Percentiles rank a stretch among this genome's conserved stretches.
Conservation (phyloP, 2,329 filamentous ascomycete genomes). For the Verticillium alfalfae region DNA sequence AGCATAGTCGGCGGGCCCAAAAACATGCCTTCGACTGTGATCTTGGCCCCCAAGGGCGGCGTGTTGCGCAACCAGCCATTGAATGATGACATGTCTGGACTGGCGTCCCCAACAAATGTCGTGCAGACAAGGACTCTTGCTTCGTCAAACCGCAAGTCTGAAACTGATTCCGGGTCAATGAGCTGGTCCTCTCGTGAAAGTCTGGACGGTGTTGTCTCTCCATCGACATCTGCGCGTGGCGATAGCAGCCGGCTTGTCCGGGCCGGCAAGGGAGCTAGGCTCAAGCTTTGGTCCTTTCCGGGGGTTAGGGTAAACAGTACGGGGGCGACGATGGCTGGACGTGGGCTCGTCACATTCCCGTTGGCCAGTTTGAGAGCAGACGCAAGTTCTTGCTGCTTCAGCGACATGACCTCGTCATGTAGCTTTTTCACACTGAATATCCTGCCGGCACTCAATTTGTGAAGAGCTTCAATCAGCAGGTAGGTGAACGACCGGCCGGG, state of each 20-base stretch:
- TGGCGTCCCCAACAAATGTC: constrained; percentile 61
- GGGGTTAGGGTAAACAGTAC: constrained; percentile 51
- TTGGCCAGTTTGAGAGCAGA: constrained; percentile 39
- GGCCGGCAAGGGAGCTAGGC: constrained; percentile 41
- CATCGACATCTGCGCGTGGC: constrained; percentile 14
- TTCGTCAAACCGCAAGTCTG: constrained; percentile 57
- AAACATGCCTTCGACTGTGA: constrained; percentile 63
- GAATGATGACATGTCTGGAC: constrained; percentile 60
- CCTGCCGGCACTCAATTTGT: constrained; percentile 43
- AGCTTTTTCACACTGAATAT: constrained; percentile 52
- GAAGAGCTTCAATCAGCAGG: constrained; percentile 49
- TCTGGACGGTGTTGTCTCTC: constrained; percentile 9
- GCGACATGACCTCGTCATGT: constrained; percentile 47
- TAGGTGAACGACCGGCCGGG: constrained; percentile 53
- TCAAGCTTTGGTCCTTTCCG: constrained; percentile 45
- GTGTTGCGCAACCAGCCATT: constrained; percentile 60
- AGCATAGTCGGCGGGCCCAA: constrained; percentile 61
- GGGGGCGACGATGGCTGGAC: constrained; percentile 32
- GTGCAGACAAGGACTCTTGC: constrained; percentile 60
- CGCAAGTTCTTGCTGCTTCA: constrained; percentile 37
- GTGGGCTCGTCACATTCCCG: constrained; percentile 30
- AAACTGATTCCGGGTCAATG: constrained; percentile 41
- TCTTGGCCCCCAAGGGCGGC: constrained; percentile 49
- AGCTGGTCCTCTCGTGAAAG: constrained; percentile 29
- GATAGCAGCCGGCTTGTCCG: constrained; percentile 22